Conservation (phyloP, 2,329 filamentous ascomycete species). For the Paracoccidioides lutzii region DNA sequence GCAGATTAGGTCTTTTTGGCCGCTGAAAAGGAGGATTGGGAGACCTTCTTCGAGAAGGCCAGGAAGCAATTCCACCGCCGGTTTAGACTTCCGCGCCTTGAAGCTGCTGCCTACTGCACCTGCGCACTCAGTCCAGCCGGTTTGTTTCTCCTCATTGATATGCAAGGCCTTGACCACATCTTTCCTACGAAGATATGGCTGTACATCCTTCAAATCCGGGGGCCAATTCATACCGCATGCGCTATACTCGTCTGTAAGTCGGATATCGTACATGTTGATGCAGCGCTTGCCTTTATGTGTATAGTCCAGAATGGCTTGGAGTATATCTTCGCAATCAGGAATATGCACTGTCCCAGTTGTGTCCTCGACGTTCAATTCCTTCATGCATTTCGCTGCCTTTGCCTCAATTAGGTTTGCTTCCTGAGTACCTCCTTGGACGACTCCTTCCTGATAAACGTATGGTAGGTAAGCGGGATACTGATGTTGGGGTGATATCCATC, state of each 20-base stretch:
- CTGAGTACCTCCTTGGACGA: conserved; percentile 57
- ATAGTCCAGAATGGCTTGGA: conserved; percentile 61
- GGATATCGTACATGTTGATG: conserved; percentile 94
- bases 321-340: conserved; percentile 58
- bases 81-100: conserved; percentile 54
- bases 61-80: conserved; percentile 63
- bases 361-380: conserved; percentile 46
- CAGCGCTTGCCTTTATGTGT: conserved; percentile 48
- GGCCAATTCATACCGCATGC: conserved; percentile 98
- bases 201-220: conserved; percentile 63
- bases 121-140: conserved; percentile 85
- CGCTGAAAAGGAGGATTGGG: conserved; percentile 77
- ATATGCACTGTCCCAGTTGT: conserved; percentile 54
- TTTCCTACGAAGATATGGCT: conserved; percentile 68
- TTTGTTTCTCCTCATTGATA: conserved; percentile 65
- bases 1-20: conserved; percentile 88
- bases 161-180: conserved; percentile 73
- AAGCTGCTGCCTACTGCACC: conserved; percentile 65
- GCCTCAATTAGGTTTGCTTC: conserved; percentile 53
- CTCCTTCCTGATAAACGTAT: conserved; percentile 62
- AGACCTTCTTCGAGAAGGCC: conserved; percentile 59
- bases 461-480: conserved; percentile 82
- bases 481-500: conserved; percentile 83
- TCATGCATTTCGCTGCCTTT: conserved; percentile 55
- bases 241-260: conserved; percentile 64